A percentile compares a stretch with the other conserved stretches of the same genome.
Conservation (phyloP, 805 yeast genomes). For the Henningerozyma blattae region DNA sequence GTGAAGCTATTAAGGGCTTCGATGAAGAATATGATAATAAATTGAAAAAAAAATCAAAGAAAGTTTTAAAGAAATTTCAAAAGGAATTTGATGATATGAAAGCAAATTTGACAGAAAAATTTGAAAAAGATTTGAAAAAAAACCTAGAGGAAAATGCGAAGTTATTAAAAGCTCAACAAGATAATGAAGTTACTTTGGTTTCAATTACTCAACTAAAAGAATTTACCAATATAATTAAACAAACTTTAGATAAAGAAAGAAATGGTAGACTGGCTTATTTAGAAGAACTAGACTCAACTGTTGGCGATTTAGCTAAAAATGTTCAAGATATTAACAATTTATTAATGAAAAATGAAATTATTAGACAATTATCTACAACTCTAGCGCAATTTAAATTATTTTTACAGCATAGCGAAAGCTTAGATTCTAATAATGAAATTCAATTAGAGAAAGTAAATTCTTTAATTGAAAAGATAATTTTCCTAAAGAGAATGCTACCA, state of each 20-base stretch:
- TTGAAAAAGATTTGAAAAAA: conserved; percentile 40
- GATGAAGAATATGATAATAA: conserved; percentile 14
- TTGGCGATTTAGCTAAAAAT: conserved; percentile 33
- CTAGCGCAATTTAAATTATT: conserved; percentile 8
- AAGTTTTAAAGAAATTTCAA: conserved; percentile 45
- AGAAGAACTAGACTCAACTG: conserved; percentile 41
- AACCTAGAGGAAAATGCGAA: conserved; percentile 62
- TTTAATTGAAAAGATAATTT: conserved; percentile 21
- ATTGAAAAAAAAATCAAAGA: conserved; percentile 34
- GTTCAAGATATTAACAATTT: conserved; percentile 31
- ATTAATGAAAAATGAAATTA: conserved; percentile 27
- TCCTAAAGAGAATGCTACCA: conserved; percentile 17
- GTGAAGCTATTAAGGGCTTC: conserved; percentile 10
- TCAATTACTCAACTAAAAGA: conserved; percentile 58
- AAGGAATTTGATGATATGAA: conserved; percentile 53
- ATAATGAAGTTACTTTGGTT: conserved; percentile 56
- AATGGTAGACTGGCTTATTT: conserved; percentile 65
- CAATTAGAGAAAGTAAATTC: conserved; percentile 24
- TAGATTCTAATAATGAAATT: conserved; percentile 9
- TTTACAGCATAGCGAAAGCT: too few relatives aligned
- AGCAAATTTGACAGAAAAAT: conserved; percentile 44
- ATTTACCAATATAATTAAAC: conserved; percentile 44
- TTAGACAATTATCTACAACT: conserved; percentile 15
- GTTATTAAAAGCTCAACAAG: conserved; percentile 56
- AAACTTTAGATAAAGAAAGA: conserved; percentile 61